Evolutionary conservation across 2,329 filamentous ascomycete genomes (phyloP), one percentile per base, ranked within the genome.

Genomic region (Chalaropsis ovoidea): DNA sequence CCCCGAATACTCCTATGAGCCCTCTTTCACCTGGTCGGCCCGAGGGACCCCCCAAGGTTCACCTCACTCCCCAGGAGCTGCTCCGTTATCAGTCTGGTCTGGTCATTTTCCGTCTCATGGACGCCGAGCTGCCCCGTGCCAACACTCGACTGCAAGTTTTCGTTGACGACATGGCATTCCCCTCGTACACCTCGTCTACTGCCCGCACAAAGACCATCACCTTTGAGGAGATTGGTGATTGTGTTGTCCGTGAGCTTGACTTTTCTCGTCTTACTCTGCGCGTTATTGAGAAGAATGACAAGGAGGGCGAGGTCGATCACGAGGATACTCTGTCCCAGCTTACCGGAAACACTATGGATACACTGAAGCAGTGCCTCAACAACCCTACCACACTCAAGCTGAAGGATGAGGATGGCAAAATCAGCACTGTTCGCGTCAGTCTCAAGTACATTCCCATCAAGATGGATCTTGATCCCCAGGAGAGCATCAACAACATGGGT

Each of bases 401-500:
- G 67, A 90, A 86, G 74, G 88, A 89, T 68, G 85, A 88, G 19
- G 83, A 93, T 52, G 92, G 91, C 63, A 82, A 82, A 67, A 76
- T 86, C 31, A 91, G 85, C 77, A 92, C 86, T 72, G 82, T 99
- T 73, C 95, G 87, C 70, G 88, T 99, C 73, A 95, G 89, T 77
- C 82, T 96, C 72, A 95, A 95, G 76, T 99, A 96, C 74, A 86
- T 99, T 27, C 94, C 94, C 0, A 86, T 97, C 68, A 86, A 89
- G 77, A 99, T 99, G 94, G 80, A 86, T 66, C 87, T 99, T 61
- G 91, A 99, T 72, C 89, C 94, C 0, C 90, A 86, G 71, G 94
- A 99, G 76, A 96, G 91, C 72, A 96, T 99, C 80, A 97, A 96
- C 83, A 99, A 99, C 76, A 95, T 96, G 85, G 94, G 94, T 67